These are phyloP conservation scores for Zostera marina DNA, from an alignment of 116 monocot genomes.

Conservation along the genomic window DNA sequence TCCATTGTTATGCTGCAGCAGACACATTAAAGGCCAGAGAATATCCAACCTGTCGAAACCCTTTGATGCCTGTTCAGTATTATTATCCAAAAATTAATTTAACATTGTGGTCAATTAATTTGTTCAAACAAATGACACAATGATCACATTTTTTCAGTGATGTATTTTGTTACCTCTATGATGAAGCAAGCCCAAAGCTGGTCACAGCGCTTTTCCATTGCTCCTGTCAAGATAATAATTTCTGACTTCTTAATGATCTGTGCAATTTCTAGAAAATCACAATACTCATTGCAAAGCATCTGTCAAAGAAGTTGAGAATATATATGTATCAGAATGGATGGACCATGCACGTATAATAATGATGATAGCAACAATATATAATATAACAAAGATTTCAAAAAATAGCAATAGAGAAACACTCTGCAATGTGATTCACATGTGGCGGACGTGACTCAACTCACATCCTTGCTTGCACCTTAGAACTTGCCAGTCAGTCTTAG, in stretches of 20 bases:
- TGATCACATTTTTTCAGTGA: background rate
- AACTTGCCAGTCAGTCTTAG: background rate
- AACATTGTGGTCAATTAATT: background rate
- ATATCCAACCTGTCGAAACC: conserved; percentile 59
- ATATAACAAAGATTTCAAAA: background rate
- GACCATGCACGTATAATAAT: background rate
- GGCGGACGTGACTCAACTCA: no score
- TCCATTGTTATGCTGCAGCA: conserved; percentile 27
- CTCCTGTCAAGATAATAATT: conserved; percentile 38
- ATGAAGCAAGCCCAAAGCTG: conserved; percentile 54
- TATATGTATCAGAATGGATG: background rate
- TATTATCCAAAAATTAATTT: background rate
- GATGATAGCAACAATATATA: background rate
- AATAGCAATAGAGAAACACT: no score
- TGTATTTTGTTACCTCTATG: conserved; percentile 32
- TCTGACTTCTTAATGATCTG: conserved; percentile 36
- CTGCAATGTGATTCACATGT: no score
- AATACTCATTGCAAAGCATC: conserved; percentile 48
- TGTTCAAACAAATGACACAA: background rate
- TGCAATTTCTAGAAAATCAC: conserved; percentile 49
- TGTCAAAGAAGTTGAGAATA: conserved; percentile 1
- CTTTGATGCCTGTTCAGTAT: conserved; percentile 17
- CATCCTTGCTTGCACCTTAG: no score
- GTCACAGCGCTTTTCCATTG: conserved; percentile 25
- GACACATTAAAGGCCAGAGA: conserved; percentile 53